Evolutionary conservation across 2,329 filamentous ascomycete species (phyloP).

Genomic region (Curvularia hawaiiensis): DNA sequence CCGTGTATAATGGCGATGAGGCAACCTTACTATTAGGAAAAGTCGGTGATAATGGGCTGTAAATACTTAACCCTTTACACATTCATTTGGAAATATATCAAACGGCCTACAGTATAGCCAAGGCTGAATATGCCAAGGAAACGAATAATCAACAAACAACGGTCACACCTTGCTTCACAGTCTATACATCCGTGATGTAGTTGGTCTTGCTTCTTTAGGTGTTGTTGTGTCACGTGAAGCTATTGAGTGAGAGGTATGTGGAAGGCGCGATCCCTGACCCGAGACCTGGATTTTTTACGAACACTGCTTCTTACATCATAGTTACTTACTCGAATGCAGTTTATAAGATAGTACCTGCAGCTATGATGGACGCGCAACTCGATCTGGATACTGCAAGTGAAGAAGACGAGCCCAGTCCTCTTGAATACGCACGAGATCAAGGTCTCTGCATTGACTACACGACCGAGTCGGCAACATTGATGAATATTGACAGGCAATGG

Average conservation of each 20-base stretch:
- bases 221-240: constrained; percentile 1
- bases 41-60: constrained; percentile 11
- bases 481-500: constrained; percentile 17
- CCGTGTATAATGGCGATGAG: not conserved
- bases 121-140: constrained; percentile 4
- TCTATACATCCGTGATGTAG: not conserved
- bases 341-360: not conserved
- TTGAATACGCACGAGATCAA: constrained; percentile 56
- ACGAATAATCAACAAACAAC: not conserved
- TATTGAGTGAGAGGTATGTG: not conserved
- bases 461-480: constrained; percentile 30
- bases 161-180: too few relatives aligned
- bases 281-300: not conserved
- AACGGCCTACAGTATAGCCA: constrained; percentile 1
- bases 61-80: constrained; percentile 16
- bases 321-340: not conserved
- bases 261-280: constrained; percentile 12
- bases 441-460: constrained; percentile 49
- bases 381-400: constrained; percentile 17
- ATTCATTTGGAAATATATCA: constrained; percentile 14
- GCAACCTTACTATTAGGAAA: not conserved
- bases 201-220: not conserved
- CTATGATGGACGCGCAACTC: constrained; percentile 19
- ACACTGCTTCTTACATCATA: too few relatives aligned
- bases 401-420: constrained; percentile 43